phyloP scores from a whole-genome alignment of 768 basidiomycete genomes.

The Steccherinum ochraceum region DNA sequence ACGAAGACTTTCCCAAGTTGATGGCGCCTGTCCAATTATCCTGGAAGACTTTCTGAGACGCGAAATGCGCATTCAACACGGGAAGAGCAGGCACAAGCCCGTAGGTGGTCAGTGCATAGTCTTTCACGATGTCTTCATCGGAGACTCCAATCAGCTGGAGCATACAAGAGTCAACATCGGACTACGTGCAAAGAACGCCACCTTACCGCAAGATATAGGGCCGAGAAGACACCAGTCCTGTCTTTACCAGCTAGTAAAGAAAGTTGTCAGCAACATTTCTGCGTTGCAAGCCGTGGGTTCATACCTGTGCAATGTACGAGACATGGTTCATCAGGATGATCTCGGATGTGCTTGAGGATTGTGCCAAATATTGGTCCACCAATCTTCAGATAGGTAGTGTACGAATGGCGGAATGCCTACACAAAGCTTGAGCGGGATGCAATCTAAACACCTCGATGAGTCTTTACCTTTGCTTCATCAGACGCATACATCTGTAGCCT shows the following conservation, averaged over 20 bases:
- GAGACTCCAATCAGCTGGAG: conserved; percentile 75
- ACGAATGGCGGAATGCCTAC: conserved; percentile 75
- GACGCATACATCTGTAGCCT: not conserved
- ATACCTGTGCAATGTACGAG: conserved; percentile 73
- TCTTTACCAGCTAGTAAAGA: conserved; percentile 63
- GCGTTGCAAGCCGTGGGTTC: not conserved
- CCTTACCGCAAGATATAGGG: conserved; percentile 38
- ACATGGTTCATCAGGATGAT: conserved; percentile 56
- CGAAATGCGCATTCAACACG: conserved; percentile 60
- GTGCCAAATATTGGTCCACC: conserved; percentile 60
- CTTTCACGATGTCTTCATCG: conserved; percentile 56
- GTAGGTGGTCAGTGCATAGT: conserved; percentile 73
- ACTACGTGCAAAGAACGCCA: not conserved
- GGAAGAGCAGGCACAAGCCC: conserved; percentile 75
- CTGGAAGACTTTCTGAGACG: conserved; percentile 67
- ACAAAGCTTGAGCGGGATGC: not conserved
- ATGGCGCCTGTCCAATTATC: conserved; percentile 67
- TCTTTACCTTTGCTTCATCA: not conserved
- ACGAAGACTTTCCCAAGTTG: conserved; percentile 83
- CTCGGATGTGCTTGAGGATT: conserved; percentile 68
- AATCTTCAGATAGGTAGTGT: conserved; percentile 74
- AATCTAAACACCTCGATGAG: not conserved
- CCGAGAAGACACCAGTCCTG: conserved; percentile 71
- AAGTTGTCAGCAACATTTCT: not conserved
- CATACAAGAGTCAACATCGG: conserved; percentile 21